Base-by-base conservation (phyloP, 2,329 filamentous ascomycete species). In the Cercospora janseana region DNA sequence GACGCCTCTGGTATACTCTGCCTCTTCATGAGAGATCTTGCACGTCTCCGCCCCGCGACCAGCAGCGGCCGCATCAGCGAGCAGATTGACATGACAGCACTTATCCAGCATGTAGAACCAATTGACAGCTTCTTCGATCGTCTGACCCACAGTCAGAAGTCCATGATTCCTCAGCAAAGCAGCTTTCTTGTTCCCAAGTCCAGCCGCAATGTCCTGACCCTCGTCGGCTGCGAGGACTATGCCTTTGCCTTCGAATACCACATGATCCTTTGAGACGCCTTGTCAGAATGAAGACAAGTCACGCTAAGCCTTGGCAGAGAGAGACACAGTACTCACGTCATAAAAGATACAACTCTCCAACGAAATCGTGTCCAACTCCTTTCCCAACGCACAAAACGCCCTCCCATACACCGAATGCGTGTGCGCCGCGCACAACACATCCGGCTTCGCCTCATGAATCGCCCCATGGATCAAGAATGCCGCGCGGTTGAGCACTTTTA, bases 1-100 rank as follows among this genome's bases (percentile, higher is more conserved):
- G 3, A 54, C 34, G 9, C 41, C 51, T 27, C 41, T 45, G 4
- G 54, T 54, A 60, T 78, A 85, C 9, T 66, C 72, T 0, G 85
- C 85, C 64, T 88, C 85, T 40, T 81, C 79, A 1, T 86, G 78
- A 5, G 75, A 70, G 56, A 89, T 83, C 70, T 86, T 85, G 18
- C 85, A 70, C 0, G 83, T 86, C 61, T 75, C 67, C 0, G 75
- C 75, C 1, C 84, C 85, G 3, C 80, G 72, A 0, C 85, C 84
- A 0, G 66, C 77, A 0, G 80, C 80, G 0, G 79, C 79, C 1
- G 78, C 79, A 63, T 81, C 79, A 2, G 77, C 79, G 9, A 80
- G 50, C 16, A 71, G 41, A 47, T 71, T 68, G 5, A 60, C 56
- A 24, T 70, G 63, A 47, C 67, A 69, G 28, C 59, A 62, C 32